Conservation (phyloP, 169 alveolate genomes). For the Eimeria acervulina region DNA sequence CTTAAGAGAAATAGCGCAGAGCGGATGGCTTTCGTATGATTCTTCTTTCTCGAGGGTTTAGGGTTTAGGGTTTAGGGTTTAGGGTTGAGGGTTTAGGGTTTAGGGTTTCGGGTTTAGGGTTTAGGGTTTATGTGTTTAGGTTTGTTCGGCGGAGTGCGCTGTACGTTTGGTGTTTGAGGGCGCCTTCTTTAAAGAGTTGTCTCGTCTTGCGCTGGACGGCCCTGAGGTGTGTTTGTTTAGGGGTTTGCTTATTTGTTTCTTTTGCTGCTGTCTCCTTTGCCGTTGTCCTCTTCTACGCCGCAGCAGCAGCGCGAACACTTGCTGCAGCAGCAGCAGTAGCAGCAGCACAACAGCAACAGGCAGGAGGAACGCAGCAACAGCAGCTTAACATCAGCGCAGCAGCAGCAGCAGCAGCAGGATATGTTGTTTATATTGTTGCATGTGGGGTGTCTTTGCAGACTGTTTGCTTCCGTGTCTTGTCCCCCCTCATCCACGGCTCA, state of each 20-base stretch:
- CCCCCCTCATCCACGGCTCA: neutral
- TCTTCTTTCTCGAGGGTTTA: neutral
- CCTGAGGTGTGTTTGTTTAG: neutral
- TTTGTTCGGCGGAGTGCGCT: conserved; percentile 2
- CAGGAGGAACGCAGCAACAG: too few species aligned
- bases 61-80: neutral
- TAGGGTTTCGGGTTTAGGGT: neutral
- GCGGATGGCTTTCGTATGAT: neutral
- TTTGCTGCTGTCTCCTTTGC: neutral
- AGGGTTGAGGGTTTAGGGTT: neutral
- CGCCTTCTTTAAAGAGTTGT: neutral
- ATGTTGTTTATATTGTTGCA: neutral
- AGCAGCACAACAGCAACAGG: neutral
- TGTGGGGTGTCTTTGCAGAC: conserved; percentile 4
- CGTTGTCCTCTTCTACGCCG: neutral
- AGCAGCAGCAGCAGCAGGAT: neutral
- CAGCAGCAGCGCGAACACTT: too few species aligned
- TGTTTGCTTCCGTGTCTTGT: conserved; percentile 1
- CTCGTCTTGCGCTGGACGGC: neutral
- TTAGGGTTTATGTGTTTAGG: neutral
- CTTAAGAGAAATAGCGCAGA: neutral
- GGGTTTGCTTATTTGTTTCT: neutral
- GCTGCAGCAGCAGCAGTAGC: too few species aligned
- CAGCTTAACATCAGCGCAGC: too few species aligned
- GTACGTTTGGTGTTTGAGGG: conserved; percentile 6